These are phyloP conservation scores for Ustilago esculenta DNA, from an alignment of 1,284 basidiomycete species.

Conservation along the genomic window DNA sequence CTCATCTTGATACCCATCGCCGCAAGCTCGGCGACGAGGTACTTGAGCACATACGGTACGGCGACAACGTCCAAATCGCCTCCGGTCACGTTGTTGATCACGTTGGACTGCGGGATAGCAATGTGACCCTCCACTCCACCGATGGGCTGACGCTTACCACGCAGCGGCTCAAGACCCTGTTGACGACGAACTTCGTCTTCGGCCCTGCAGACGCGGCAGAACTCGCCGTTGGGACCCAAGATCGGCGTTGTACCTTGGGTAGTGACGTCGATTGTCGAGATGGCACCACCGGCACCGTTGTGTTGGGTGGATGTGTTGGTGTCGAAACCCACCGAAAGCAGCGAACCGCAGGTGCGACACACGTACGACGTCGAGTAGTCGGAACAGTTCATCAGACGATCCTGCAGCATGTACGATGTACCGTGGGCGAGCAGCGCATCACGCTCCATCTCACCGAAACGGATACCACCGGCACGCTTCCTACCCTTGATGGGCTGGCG, in stretches of 20 bases:
- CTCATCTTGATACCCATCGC: constrained; percentile 72
- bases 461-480: constrained; percentile 97
- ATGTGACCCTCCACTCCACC: constrained; percentile 46
- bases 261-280: constrained; percentile 39
- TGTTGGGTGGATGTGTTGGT: constrained; percentile 1
- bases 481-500: constrained; percentile 98
- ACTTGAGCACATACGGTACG: constrained; percentile 82
- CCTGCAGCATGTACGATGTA: constrained; percentile 96
- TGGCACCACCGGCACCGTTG: constrained; percentile 15
- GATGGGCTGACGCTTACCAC: constrained; percentile 33
- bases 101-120: constrained; percentile 38
- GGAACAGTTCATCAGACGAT: constrained; percentile 99
- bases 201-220: constrained; percentile 61
- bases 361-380: constrained; percentile 99
- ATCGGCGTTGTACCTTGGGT: constrained; percentile 30
- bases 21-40: constrained; percentile 72
- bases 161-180: constrained; percentile 36
- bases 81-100: constrained; percentile 45
- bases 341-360: constrained; percentile 91
- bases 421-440: constrained; percentile 98
- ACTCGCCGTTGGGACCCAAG: constrained; percentile 63
- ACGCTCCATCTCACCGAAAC: constrained; percentile 99
- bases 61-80: constrained; percentile 70
- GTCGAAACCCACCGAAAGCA: constrained; percentile 81
- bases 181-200: constrained; percentile 43